These are phyloP conservation scores for Lactarius psammicola DNA, from an alignment of 768 basidiomycete species.

Conservation along the genomic window DNA sequence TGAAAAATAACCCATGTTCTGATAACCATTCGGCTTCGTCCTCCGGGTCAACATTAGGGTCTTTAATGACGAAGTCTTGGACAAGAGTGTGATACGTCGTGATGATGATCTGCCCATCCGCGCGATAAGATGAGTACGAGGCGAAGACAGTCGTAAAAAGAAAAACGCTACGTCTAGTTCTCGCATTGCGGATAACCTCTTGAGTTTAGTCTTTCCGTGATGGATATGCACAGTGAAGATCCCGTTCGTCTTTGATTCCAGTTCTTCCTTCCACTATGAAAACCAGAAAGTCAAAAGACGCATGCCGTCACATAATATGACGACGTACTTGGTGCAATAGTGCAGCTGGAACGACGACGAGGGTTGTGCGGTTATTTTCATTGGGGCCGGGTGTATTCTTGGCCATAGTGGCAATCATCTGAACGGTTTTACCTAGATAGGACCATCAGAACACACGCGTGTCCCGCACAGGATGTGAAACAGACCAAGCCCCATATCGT, in stretches of 20 bases:
- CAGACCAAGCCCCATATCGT: conserved; percentile 64
- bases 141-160: background rate
- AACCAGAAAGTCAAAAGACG: conserved; percentile 1
- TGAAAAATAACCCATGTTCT: conserved; percentile 46
- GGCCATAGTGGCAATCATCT: conserved; percentile 79
- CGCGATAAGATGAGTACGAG: background rate
- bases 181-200: conserved; percentile 49
- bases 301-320: background rate
- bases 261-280: conserved; percentile 67
- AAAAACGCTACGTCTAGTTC: conserved; percentile 47
- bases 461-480: conserved; percentile 2
- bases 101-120: conserved; percentile 53
- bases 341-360: conserved; percentile 76
- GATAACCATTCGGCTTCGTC: conserved; percentile 51
- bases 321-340: conserved; percentile 60
- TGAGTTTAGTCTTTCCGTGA: conserved; percentile 68
- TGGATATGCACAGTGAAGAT: conserved; percentile 65
- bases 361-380: conserved; percentile 53
- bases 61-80: conserved; percentile 54
- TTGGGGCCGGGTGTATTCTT: conserved; percentile 54
- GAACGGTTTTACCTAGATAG: conserved; percentile 61
- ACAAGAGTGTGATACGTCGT: conserved; percentile 78
- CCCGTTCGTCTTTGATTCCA: conserved; percentile 63
- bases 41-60: conserved; percentile 42
- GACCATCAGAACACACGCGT: conserved; percentile 4